Conservation (phyloP, 805 yeast species). For the Suhomyces faveliae region DNA sequence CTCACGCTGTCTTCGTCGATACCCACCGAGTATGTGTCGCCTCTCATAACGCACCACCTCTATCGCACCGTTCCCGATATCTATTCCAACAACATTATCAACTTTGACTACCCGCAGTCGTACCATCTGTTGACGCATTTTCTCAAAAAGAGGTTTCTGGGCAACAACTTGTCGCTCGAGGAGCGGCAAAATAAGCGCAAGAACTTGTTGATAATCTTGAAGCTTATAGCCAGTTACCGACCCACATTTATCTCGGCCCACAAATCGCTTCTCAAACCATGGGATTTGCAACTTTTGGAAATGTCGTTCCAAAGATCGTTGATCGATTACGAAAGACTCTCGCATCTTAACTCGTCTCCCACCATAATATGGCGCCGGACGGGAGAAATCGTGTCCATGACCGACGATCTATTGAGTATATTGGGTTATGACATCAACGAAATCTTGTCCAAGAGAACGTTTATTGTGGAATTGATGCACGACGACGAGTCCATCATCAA, state of each 20-base stretch:
- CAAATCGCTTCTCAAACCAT: conserved; percentile 62
- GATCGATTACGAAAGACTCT: conserved; percentile 44
- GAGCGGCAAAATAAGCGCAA: conserved; percentile 30
- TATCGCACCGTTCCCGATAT: conserved; percentile 52
- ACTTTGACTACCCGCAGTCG: conserved; percentile 62
- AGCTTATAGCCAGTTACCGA: conserved; percentile 62
- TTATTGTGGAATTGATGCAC: conserved; percentile 73
- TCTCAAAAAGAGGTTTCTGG: conserved; percentile 54
- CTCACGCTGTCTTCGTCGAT: conserved; percentile 6
- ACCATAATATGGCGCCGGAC: conserved; percentile 84
- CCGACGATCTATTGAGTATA: conserved; percentile 69
- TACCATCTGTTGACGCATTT: conserved; percentile 60
- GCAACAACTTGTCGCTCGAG: conserved; percentile 38
- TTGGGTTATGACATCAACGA: conserved; percentile 63
- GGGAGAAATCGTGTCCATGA: conserved; percentile 78
- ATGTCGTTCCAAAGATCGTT: conserved; percentile 45
- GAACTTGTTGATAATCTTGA: conserved; percentile 44
- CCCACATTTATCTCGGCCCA: conserved; percentile 80
- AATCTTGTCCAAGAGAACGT: conserved; percentile 56
- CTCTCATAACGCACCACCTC: conserved; percentile 54
- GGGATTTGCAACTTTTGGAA: conserved; percentile 57
- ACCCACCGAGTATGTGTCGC: conserved; percentile 50
- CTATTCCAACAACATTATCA: conserved; percentile 44
- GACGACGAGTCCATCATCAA: conserved; percentile 73
- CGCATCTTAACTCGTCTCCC: conserved; percentile 64